These are phyloP conservation scores for Trichaptum fuscoviolaceum DNA, from an alignment of 768 basidiomycete species.

Conservation along the genomic window DNA sequence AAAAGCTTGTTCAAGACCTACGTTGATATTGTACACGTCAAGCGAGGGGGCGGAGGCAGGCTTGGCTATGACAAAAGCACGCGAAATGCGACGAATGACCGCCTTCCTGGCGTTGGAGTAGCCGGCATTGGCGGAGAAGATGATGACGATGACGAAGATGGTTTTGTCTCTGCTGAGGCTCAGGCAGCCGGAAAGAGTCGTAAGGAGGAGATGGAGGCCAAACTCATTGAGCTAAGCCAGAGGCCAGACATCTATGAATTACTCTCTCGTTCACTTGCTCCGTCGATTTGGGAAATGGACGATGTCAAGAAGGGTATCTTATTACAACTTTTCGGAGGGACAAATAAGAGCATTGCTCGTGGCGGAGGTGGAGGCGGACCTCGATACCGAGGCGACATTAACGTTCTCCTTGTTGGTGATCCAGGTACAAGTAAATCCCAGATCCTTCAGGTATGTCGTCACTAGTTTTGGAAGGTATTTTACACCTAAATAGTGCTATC, in stretches of 20 bases:
- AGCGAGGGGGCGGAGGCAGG: constrained; percentile 53
- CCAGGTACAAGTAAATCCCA: constrained; percentile 97
- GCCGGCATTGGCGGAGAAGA: constrained; percentile 64
- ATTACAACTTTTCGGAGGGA: constrained; percentile 94
- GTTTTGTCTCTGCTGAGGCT: constrained; percentile 57
- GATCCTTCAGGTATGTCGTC: constrained; percentile 68
- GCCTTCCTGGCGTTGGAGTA: constrained; percentile 63
- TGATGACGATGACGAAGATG: constrained; percentile 55
- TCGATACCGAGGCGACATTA: constrained; percentile 96
- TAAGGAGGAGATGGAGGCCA: constrained; percentile 73
- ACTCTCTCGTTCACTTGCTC: constrained; percentile 80
- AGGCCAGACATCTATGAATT: constrained; percentile 83
- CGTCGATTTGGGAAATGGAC: constrained; percentile 97
- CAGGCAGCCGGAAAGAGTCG: constrained; percentile 41
- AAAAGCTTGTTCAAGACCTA: constrained; percentile 98
- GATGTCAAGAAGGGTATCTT: constrained; percentile 99
- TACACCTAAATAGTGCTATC: constrained; percentile 11
- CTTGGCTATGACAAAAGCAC: constrained; percentile 81
- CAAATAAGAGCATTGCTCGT: constrained; percentile 89
- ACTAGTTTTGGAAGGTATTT: neutral
- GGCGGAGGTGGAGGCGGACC: constrained; percentile 97
- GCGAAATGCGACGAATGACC: constrained; percentile 61
- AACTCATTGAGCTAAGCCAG: constrained; percentile 65
- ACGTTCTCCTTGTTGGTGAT: constrained; percentile 94
- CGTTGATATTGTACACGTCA: constrained; percentile 91